These are phyloP conservation scores for Solanum hybrid DNA, from an alignment of 305 asterid species.

Conservation along the genomic window DNA sequence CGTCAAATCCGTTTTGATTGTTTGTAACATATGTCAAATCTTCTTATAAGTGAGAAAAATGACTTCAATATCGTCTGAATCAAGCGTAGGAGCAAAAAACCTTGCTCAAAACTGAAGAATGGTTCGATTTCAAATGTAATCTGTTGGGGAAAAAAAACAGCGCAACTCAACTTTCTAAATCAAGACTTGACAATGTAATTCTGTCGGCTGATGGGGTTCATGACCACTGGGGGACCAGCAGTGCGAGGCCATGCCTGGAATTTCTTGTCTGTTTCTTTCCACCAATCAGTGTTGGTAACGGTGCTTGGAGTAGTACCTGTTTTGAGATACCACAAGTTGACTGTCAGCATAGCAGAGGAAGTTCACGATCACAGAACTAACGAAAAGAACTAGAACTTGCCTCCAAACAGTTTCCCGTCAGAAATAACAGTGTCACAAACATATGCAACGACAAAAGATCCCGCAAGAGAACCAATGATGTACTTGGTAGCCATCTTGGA, in stretches of 20 bases:
- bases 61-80: neutral
- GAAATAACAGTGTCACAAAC: constrained; percentile 38
- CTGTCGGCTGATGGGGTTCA: constrained; percentile 88
- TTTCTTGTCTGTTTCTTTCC: constrained; percentile 76
- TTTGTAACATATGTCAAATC: neutral
- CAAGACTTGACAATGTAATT: constrained; percentile 75
- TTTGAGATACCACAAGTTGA: neutral
- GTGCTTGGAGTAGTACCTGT: constrained; percentile 69
- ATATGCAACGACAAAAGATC: constrained; percentile 52
- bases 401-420: constrained; percentile 65
- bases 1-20: neutral
- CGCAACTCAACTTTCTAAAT: constrained; percentile 14
- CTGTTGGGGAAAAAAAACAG: neutral
- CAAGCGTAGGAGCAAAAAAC: neutral
- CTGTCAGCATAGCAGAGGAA: neutral
- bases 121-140: constrained; percentile 1
- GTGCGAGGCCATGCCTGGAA: constrained; percentile 98
- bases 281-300: constrained; percentile 56
- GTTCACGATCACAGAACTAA: neutral
- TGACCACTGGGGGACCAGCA: constrained; percentile 96
- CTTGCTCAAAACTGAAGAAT: constrained; percentile 9
- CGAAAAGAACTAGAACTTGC: constrained; percentile 21
- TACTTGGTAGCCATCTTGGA: constrained; percentile 43
- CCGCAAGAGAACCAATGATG: constrained; percentile 26
- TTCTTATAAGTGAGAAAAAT: neutral